Conservation (phyloP, 2,329 filamentous ascomycete genomes). For the Xylaria polymorpha region DNA sequence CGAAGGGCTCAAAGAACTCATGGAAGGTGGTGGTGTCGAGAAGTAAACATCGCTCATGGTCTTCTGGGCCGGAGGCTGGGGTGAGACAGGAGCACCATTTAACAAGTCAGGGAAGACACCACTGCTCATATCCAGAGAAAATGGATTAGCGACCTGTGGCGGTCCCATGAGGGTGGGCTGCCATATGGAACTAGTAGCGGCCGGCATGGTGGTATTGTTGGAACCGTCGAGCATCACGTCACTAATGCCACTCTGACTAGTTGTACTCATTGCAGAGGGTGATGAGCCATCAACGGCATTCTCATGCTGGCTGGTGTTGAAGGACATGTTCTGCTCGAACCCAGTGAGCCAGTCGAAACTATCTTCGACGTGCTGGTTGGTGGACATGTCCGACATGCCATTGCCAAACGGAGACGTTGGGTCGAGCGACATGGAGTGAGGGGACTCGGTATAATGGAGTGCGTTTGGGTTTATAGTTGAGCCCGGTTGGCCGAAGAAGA, state of each 20-base stretch:
- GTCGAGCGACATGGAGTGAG: constrained; percentile 73
- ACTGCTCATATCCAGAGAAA: constrained; percentile 78
- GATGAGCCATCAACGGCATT: constrained; percentile 92
- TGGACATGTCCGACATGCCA: constrained; percentile 68
- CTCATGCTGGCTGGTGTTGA: constrained; percentile 73
- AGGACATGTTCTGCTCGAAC: constrained; percentile 81
- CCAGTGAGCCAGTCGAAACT: constrained; percentile 84
- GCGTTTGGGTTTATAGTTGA: constrained; percentile 77
- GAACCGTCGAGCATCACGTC: constrained; percentile 91
- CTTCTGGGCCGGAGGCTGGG: constrained; percentile 78
- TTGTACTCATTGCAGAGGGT: constrained; percentile 93
- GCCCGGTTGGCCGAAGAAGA: constrained; percentile 75
- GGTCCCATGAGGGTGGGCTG: constrained; percentile 76
- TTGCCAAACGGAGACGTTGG: constrained; percentile 70
- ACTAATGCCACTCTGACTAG: constrained; percentile 90
- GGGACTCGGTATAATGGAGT: constrained; percentile 86
- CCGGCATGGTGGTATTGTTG: constrained; percentile 68
- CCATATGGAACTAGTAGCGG: constrained; percentile 72
- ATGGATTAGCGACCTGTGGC: constrained; percentile 74
- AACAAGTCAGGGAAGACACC: constrained; percentile 82
- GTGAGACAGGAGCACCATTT: constrained; percentile 77
- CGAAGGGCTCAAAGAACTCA: constrained; percentile 79
- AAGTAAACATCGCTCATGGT: constrained; percentile 80
- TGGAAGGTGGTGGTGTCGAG: constrained; percentile 78
- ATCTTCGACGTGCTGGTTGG: constrained; percentile 75